Percentiles rank a stretch among this genome's conserved stretches.
phyloP scores from a whole-genome alignment of 306 rosid species.

The Urtica urens region DNA sequence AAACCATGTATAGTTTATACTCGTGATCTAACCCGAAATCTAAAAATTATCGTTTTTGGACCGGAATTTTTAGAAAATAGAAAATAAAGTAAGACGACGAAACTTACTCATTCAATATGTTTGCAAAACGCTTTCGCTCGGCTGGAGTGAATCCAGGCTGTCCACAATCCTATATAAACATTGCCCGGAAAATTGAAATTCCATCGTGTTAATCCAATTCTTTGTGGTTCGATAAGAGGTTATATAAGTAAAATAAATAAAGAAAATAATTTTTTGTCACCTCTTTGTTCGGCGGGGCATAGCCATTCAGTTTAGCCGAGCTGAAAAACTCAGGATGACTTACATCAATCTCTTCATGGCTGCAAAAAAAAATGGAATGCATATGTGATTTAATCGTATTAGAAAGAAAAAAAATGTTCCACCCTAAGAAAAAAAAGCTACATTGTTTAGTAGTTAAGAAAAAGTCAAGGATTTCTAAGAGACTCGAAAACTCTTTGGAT shows the following conservation, averaged over 20 bases:
- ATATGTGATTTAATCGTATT: no score
- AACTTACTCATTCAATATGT: slow-evolving; percentile 72
- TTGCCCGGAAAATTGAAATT: no score
- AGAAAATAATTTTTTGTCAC: no score
- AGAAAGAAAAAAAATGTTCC: slow-evolving; percentile 3
- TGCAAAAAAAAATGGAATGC: no score
- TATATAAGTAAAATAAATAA: not conserved
- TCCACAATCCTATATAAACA: slow-evolving; percentile 67
- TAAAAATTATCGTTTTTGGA: no score
- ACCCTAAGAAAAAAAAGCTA: not conserved
- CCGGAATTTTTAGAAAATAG: no score
- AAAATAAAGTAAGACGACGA: not conserved
- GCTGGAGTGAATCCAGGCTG: slow-evolving; percentile 93
- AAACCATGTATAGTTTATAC: no score
- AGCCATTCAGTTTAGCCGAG: slow-evolving; percentile 67
- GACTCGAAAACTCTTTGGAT: no score
- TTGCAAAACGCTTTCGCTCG: slow-evolving; percentile 76
- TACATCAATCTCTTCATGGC: slow-evolving; percentile 97
- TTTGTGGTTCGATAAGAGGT: not conserved
- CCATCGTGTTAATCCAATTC: slow-evolving; percentile 18
- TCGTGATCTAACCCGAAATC: no score
- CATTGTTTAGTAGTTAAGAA: no score
- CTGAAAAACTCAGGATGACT: slow-evolving; percentile 94
- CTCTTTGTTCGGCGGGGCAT: slow-evolving; percentile 87
- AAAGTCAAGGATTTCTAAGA: no score